A percentile compares a stretch with the other conserved stretches of the same genome.
Evolutionary conservation across 805 yeast genomes (phyloP).

Genomic region (Yarrowia sp.): DNA sequence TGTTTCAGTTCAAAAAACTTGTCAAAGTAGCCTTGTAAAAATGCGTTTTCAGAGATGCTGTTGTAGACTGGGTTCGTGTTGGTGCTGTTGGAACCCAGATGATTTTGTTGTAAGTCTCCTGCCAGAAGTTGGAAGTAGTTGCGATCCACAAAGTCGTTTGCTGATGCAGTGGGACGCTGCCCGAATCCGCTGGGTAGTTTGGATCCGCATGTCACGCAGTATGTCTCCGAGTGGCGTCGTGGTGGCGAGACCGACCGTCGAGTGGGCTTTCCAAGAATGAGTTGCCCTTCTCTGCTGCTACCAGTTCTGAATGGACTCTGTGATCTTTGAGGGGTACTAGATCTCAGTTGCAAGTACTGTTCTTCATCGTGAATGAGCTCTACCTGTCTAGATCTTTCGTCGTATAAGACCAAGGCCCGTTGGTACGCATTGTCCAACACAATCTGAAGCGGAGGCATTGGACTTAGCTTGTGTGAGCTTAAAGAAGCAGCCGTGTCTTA

Average conservation of each 20-base stretch:
- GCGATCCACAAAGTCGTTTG: constrained; percentile 1
- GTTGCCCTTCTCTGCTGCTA: background rate
- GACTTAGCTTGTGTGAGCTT: background rate
- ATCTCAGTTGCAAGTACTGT: constrained; percentile 7
- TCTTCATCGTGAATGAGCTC: constrained; percentile 12
- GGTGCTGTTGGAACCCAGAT: background rate
- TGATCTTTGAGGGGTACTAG: background rate
- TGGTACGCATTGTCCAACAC: constrained; percentile 22
- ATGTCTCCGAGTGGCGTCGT: background rate
- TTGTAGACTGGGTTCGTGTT: background rate
- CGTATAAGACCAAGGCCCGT: constrained; percentile 11
- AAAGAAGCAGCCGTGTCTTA: background rate
- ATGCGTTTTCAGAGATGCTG: constrained; percentile 42
- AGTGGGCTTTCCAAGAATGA: background rate
- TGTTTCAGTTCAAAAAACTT: constrained; percentile 59
- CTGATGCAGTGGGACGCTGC: background rate
- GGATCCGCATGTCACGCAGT: constrained; percentile 10
- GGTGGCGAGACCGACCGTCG: background rate
- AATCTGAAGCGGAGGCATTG: constrained; percentile 11
- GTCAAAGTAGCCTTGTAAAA: constrained; percentile 77
- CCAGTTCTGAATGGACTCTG: background rate
- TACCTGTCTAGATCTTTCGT: background rate
- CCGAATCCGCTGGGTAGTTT: background rate
- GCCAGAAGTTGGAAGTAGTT: constrained; percentile 19
- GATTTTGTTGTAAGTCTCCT: background rate